phyloP scores from a whole-genome alignment of 2,329 filamentous ascomycete species.

The Xylariaceae sp. region DNA sequence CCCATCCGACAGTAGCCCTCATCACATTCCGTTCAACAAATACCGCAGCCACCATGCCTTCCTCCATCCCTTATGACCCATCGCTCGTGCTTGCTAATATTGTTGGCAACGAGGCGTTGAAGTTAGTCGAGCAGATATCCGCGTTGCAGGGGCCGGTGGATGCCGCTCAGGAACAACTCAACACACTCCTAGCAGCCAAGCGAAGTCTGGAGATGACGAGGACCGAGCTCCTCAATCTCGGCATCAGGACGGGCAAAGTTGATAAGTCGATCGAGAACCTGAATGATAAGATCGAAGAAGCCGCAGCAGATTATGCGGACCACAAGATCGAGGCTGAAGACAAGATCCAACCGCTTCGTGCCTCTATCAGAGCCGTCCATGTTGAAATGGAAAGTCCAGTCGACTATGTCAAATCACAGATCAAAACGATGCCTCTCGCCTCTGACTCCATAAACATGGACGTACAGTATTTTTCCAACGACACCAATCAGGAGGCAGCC shows the following conservation, averaged over 20 bases:
- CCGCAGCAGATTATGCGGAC: constrained; percentile 8
- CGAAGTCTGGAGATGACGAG: constrained; percentile 16
- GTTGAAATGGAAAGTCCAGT: constrained; percentile 13
- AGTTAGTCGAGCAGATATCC: constrained; percentile 9
- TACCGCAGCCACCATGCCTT: constrained; percentile 11
- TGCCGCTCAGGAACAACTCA: constrained; percentile 13
- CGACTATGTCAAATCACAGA: constrained; percentile 13
- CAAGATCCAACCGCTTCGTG: constrained; percentile 6
- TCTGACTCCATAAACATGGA: constrained; percentile 19
- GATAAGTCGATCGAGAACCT: constrained; percentile 1
- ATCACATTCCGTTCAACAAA: too few relatives aligned
- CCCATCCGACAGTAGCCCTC: too few relatives aligned
- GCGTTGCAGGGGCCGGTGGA: constrained; percentile 8
- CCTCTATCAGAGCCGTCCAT: constrained; percentile 4
- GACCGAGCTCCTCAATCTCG: constrained; percentile 15
- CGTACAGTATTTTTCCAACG: constrained; percentile 18
- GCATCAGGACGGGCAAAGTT: constrained; percentile 8
- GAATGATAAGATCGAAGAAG: constrained; percentile 1
- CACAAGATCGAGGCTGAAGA: constrained; percentile 8
- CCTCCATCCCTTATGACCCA: constrained; percentile 14
- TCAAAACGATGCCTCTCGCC: constrained; percentile 18
- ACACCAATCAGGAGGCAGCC: constrained; percentile 11
- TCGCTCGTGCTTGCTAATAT: constrained; percentile 12
- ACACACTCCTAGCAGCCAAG: constrained; percentile 10
- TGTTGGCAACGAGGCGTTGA: constrained; percentile 7